Base-by-base conservation (phyloP, 148 eudicot species). In the Agrostemma githago region DNA sequence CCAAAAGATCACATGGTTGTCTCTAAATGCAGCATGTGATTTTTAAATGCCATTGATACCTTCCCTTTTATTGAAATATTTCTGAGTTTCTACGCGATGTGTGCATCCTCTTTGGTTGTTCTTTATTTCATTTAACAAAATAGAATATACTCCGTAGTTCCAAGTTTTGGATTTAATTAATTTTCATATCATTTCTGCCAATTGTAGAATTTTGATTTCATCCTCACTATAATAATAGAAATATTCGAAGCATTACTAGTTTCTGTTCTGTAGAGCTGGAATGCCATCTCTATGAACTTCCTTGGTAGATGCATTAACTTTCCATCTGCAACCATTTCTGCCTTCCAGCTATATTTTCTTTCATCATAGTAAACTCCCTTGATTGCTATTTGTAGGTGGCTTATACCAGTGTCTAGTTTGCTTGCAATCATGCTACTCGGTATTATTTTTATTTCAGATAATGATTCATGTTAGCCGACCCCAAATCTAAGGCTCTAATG, bases 61-160 rank as follows among this genome's bases (percentile, higher is more conserved):
- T 82, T 12, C 60, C 43, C 71, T 82, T 12, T 54, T 79, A 64
- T 48, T 58, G 61, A 64, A 77, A 67, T 48, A 44, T 71, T 44
- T 70, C 21, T 65, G 54, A 58, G 54, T 41, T 62, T 57, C 68
- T 39, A 6, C 42, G 71, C 26, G 62, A 54, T 54, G 17, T 12
- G 75, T 48, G 41, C 51, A 48, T 78, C 21, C 81, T 73, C 4
- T 38, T 58, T 26, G 21, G 6, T 12, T 20, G 37, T 48, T 7
- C 15, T 8, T 21, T 12, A 48, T 68, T 3, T 61, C 41, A 4
- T 17, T 70, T 21, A 9, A 68, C 19, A 16, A 8, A 41, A 8
- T 53, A 37, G 3, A 8, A 51, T n/a, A 20, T 21, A 5, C n/a
- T n/a, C n/a, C n/a, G n/a, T n/a, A 40, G 9, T 60, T 67, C 41